phyloP scores from a whole-genome alignment of 306 rosid species.

The Prosopis cineraria region DNA sequence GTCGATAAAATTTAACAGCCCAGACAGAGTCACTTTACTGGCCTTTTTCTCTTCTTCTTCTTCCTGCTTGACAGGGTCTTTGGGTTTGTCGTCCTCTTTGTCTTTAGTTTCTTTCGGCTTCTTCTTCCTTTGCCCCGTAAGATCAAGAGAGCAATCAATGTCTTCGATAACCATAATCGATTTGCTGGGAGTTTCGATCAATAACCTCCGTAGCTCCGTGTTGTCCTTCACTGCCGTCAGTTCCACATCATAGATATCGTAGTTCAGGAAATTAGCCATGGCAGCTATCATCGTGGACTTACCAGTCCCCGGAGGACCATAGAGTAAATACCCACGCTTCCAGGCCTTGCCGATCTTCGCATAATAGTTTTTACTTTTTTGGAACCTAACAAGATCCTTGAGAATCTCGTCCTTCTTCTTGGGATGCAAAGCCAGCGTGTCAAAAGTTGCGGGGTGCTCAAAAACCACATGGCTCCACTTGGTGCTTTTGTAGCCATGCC shows the following conservation, averaged over 20 bases:
- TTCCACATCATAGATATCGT: constrained; percentile 71
- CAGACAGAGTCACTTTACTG: not conserved
- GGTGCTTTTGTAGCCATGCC: not conserved
- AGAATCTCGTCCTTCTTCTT: not conserved
- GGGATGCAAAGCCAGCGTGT: not conserved
- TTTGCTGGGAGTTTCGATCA: constrained; percentile 42
- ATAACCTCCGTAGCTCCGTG: constrained; percentile 43
- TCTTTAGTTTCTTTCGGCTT: not conserved
- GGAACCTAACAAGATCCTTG: not conserved
- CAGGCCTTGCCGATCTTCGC: not conserved
- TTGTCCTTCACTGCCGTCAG: constrained; percentile 60
- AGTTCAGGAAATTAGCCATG: constrained; percentile 64
- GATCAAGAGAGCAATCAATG: constrained; percentile 75
- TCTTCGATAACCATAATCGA: constrained; percentile 63
- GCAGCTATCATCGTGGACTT: constrained; percentile 55
- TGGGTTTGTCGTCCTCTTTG: not conserved
- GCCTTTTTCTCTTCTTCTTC: constrained; percentile 16
- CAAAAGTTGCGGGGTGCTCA: constrained; percentile 4
- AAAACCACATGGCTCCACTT: constrained; percentile 7
- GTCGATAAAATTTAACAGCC: not conserved
- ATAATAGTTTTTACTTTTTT: not conserved
- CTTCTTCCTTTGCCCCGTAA: constrained; percentile 60
- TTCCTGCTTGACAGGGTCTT: not conserved
- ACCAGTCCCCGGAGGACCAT: not conserved
- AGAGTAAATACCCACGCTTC: not conserved